A percentile compares a stretch with the other conserved stretches of the same genome.
Evolutionary conservation across 108 stramenopile genomes (phyloP).

Genomic region (Cyclotella baltica): DNA sequence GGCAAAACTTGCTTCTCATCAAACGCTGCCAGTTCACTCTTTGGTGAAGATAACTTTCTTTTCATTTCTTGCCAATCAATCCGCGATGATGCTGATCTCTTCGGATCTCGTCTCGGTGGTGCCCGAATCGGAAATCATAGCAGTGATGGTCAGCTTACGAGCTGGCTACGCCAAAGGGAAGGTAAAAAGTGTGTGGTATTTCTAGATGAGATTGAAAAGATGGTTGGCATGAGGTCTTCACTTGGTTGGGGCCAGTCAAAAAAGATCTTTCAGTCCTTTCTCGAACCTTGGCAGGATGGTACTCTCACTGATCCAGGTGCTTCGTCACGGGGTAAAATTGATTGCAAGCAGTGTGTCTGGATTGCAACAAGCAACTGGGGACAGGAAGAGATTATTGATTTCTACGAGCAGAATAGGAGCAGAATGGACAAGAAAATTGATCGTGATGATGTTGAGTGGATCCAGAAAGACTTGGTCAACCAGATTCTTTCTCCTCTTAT

Average conservation of each 20-base stretch:
- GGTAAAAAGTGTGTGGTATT: slow-evolving; percentile 13
- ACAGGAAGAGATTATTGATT: slow-evolving; percentile 8
- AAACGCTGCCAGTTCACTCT: slow-evolving; percentile 8
- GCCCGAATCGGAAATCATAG: slow-evolving; percentile 4
- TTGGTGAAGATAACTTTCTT: slow-evolving; percentile 8
- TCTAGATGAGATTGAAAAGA: slow-evolving; percentile 11
- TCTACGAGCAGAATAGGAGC: slow-evolving; percentile 10
- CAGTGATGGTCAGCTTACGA: slow-evolving; percentile 13
- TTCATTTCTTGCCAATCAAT: slow-evolving; percentile 10
- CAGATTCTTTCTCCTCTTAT: not conserved
- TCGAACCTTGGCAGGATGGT: slow-evolving; percentile 9
- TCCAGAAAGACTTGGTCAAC: not conserved
- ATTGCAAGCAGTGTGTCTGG: slow-evolving; percentile 11
- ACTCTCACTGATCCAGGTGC: slow-evolving; percentile 13
- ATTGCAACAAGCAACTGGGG: slow-evolving; percentile 8
- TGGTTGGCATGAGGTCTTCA: not conserved
- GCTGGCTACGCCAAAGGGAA: slow-evolving; percentile 3
- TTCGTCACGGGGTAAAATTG: slow-evolving; percentile 16
- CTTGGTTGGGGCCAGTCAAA: slow-evolving; percentile 13
- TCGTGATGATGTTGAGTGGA: slow-evolving; percentile 9
- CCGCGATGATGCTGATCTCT: slow-evolving; percentile 15
- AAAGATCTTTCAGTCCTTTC: slow-evolving; percentile 13
- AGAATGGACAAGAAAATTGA: slow-evolving; percentile 16
- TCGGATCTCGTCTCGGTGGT: slow-evolving; percentile 4
- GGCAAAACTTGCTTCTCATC: slow-evolving; percentile 13